Evolutionary conservation across 352 stramenopile genomes (phyloP).

Genomic region (Globisporangium camurandrum): DNA sequence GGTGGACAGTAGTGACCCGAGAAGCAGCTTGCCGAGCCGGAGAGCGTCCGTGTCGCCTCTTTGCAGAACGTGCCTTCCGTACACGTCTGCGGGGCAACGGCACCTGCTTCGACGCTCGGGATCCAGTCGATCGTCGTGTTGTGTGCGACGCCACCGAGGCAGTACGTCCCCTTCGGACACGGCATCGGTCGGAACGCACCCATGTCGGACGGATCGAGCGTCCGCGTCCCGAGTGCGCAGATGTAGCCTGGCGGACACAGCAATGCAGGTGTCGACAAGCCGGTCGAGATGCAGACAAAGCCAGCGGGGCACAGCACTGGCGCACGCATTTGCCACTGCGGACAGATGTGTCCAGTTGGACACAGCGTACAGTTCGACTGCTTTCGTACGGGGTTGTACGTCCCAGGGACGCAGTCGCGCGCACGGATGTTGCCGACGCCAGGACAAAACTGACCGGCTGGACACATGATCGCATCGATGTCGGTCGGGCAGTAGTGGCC

Average conservation of each 20-base stretch:
- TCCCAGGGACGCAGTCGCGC: constrained; percentile 90
- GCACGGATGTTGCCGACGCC: constrained; percentile 92
- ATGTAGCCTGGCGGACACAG: constrained; percentile 93
- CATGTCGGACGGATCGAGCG: constrained; percentile 81
- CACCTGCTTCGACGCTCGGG: constrained; percentile 71
- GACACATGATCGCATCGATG: constrained; percentile 88
- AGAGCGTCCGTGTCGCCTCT: constrained; percentile 62
- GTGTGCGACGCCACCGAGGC: constrained; percentile 92
- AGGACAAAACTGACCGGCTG: constrained; percentile 90
- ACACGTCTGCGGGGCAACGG: constrained; percentile 88
- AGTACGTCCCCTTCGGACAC: constrained; percentile 92
- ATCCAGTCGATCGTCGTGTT: constrained; percentile 90
- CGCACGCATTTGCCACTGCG: constrained; percentile 61
- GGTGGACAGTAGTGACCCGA: constrained; percentile 95
- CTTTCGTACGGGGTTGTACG: constrained; percentile 80
- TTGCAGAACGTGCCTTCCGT: constrained; percentile 94
- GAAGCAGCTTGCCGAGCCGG: constrained; percentile 86
- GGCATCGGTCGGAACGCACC: constrained; percentile 70
- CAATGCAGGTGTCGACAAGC: constrained; percentile 84
- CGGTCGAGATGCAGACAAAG: constrained; percentile 93
- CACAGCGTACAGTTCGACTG: constrained; percentile 93
- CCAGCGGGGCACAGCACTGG: constrained; percentile 88
- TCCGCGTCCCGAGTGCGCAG: constrained; percentile 90
- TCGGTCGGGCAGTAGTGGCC: constrained; percentile 93
- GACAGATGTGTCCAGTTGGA: constrained; percentile 91